Conservation (phyloP, 2,329 filamentous ascomycete species). For the Pezicula carpinea region DNA sequence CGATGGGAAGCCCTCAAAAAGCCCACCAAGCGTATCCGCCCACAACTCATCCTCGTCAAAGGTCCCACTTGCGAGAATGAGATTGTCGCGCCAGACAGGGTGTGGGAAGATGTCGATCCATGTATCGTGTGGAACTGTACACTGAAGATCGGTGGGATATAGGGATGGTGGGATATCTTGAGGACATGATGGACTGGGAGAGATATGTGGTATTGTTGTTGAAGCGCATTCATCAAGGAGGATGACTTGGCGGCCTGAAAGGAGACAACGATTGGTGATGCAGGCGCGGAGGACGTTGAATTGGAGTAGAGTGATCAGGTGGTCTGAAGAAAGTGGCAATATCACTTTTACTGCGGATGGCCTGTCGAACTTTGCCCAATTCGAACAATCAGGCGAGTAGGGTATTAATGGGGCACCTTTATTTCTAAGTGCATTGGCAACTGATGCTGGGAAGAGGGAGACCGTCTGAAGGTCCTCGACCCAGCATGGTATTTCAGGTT, state of each 20-base stretch:
- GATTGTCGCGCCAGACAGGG: constrained; percentile 12
- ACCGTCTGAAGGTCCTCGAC: constrained; percentile 7
- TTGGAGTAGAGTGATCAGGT: constrained; percentile 37
- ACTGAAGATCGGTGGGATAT: constrained; percentile 9
- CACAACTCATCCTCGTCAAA: constrained; percentile 13
- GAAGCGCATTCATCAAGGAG: constrained; percentile 10
- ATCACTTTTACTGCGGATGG: constrained; percentile 12
- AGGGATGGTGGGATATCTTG: constrained; percentile 8
- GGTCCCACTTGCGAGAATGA: constrained; percentile 7
- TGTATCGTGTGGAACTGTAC: constrained; percentile 6
- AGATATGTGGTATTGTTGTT: background rate
- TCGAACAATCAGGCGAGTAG: background rate
- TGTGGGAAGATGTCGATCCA: constrained; percentile 14
- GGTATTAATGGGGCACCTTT: background rate
- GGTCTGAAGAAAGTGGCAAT: constrained; percentile 36
- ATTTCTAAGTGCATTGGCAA: constrained; percentile 13
- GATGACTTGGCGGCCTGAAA: constrained; percentile 26
- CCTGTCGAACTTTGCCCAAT: background rate
- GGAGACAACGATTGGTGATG: constrained; percentile 28
- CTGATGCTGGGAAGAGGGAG: background rate
- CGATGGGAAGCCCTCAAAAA: constrained; percentile 10
- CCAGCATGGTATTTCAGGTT: constrained; percentile 6
- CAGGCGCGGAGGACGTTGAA: constrained; percentile 34
- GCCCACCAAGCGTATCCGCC: constrained; percentile 13
- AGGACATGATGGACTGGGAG: constrained; percentile 1